Evolutionary conservation across 805 yeast genomes (phyloP), one percentile per base, ranked within the genome.

Genomic region (Wickerhamiella slavikovae): DNA sequence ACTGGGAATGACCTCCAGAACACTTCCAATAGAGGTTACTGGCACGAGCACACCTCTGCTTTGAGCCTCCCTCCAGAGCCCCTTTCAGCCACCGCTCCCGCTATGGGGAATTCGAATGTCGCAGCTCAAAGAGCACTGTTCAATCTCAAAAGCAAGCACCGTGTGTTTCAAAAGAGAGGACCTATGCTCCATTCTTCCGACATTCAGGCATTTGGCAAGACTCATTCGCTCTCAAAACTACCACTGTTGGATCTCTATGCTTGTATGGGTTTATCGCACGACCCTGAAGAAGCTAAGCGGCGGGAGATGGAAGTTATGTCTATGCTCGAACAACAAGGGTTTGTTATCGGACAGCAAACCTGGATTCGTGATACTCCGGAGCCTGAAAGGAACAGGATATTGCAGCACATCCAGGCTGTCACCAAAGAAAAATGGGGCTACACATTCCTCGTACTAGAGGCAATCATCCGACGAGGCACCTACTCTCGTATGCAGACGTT

Each of bases 311-410:
- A 42, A 11, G 49, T 57, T 19, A 43, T 56, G 34, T 51, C 47
- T 7, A 50, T 52, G n/a, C 40, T 54, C 15, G 37, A 38, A 22
- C 68, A 64, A 13, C 59, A 78, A 30, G 71, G 74, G 4, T 79
- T 77, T 49, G 69, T 72, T 17, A 48, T 80, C 17, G 93, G 93
- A 4, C 64, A 68, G 37, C 66, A 67, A 42, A 76, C 92, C 0
- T 80, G 93, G 93, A 71, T 77, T 25, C 60, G 92, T 37, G 93
- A 75, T 43, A 75, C 89, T 0, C 58, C 64, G 1, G 62, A n/a
- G n/a, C n/a, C n/a, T n/a, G n/a, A n/a, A 58, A 30, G 52, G 49
- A 4, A 63, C 64, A 36, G 58, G 93, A 24, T 47, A 47, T 8
- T 40, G 48, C 4, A 51, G 71, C 25, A 52, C 76, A 16, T 57